Evolutionary conservation across 116 monocot genomes (phyloP).

Genomic region (Trichopus zeylanicus): DNA sequence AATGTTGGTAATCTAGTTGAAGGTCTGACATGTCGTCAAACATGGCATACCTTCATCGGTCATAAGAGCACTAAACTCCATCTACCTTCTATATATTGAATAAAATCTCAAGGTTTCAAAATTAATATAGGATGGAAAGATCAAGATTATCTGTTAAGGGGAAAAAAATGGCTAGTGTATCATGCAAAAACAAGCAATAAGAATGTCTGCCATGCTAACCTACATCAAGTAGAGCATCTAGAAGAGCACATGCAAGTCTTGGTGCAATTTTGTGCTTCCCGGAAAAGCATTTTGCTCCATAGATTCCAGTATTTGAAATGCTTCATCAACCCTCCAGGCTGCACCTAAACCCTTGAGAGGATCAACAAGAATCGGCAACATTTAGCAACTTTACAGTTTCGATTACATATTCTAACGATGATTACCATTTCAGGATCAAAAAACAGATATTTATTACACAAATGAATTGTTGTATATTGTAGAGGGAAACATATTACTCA

Average conservation of each 20-base stretch:
- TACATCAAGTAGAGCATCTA: conserved; percentile 73
- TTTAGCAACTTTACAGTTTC: no score
- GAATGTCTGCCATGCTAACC: conserved; percentile 25
- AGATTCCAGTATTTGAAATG: conserved; percentile 75
- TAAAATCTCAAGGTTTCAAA: no score
- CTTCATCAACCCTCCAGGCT: conserved; percentile 61
- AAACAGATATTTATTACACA: background rate
- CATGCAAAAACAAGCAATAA: no score
- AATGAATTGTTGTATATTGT: background rate
- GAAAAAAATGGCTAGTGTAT: no score
- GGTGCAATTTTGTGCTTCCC: conserved; percentile 44
- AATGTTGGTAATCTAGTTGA: background rate
- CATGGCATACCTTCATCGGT: background rate
- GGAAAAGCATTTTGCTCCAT: conserved; percentile 37
- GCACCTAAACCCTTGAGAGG: conserved; percentile 48
- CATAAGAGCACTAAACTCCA: background rate
- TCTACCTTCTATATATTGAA: no score
- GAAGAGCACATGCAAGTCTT: conserved; percentile 49
- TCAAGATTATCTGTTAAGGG: no score
- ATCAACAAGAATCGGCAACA: background rate
- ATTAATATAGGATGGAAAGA: no score
- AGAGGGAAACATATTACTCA: background rate
- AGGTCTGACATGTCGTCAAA: background rate
- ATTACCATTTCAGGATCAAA: no score
- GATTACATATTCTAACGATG: no score